Base-by-base conservation (phyloP, 2,329 filamentous ascomycete species). In the Capronia americana region DNA sequence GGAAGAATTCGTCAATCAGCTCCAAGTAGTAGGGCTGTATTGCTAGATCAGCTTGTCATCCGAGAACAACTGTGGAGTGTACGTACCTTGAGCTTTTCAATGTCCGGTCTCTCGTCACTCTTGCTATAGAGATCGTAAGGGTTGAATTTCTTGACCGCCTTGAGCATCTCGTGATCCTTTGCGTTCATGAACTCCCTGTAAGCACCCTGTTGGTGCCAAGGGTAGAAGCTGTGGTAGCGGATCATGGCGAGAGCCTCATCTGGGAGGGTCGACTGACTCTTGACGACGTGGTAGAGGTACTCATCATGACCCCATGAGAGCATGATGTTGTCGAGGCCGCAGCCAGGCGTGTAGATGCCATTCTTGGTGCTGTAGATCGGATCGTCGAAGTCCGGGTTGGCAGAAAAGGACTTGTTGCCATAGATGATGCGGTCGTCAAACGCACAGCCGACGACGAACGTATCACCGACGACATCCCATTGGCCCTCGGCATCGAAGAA, bases 41-140 rank as follows among this genome's bases (percentile, higher is more conserved):
- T 34, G 34, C 4, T 24, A 20, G 38, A 62, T 75, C 61, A 74
- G 72, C 53, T 53, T 58, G 20, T 14, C 32, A 4, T 24, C 14
- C 30, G 24, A 60, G 24, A 51, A 12, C 24, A 57, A 5, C 57
- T 3, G n/a, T 12, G 7, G 23, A 3, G 26, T 14, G 10, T 66
- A 73, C 80, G 71, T 73, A 86, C 85, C 85, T 94, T 96, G 65
- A 96, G 82, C 73, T 91, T 87, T 75, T 92, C 90, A 0, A 89
- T 86, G 64, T 86, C 88, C 1, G 92, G 92, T 24, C 92, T 84
- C 26, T 87, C 91, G 74, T 96, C 92, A 73, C 89, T 93, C 88
- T 96, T 96, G 82, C 90, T 94, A 82, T 96, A 96, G 60, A 96
- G 76, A 76, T 96, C 93, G 74, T 96, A 97, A 0, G 92, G 92